phyloP scores from a whole-genome alignment of 345 rosid species.

The Hirschfeldia incana region DNA sequence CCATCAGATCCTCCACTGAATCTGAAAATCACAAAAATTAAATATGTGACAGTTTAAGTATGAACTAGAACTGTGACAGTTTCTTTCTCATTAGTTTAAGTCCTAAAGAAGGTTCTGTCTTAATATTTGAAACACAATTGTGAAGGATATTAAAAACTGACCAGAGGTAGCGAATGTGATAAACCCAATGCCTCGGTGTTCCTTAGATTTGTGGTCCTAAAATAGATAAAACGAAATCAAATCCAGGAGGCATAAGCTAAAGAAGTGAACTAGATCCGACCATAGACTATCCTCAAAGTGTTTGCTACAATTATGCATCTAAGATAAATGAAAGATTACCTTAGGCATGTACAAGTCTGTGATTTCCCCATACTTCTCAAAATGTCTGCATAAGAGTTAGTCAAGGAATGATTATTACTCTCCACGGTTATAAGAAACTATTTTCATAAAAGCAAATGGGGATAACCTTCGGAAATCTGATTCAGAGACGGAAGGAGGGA shows the following conservation, averaged over 20 bases:
- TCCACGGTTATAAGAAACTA: constrained; percentile 17
- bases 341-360: constrained; percentile 96
- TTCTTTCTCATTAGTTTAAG: neutral
- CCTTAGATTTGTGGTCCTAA: constrained; percentile 83
- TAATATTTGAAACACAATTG: neutral
- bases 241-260: neutral
- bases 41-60: no score
- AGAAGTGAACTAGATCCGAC: no score
- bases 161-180: constrained; percentile 88
- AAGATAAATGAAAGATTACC: constrained; percentile 42
- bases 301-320: neutral
- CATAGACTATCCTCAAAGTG: neutral
- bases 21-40: constrained; percentile 43
- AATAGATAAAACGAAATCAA: constrained; percentile 18
- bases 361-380: constrained; percentile 92
- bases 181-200: constrained; percentile 96
- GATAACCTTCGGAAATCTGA: constrained; percentile 73
- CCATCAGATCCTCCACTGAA: constrained; percentile 90
- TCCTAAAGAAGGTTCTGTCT: neutral
- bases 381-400: constrained; percentile 63
- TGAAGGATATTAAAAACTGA: constrained; percentile 30
- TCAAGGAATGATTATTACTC: constrained; percentile 1
- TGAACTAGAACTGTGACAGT: neutral
- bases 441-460: neutral
- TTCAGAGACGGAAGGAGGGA: constrained; percentile 82